A percentile compares a stretch with the other conserved stretches of the same genome.
phyloP scores from a whole-genome alignment of 1,284 basidiomycete species.

The Fistulina hepatica region DNA sequence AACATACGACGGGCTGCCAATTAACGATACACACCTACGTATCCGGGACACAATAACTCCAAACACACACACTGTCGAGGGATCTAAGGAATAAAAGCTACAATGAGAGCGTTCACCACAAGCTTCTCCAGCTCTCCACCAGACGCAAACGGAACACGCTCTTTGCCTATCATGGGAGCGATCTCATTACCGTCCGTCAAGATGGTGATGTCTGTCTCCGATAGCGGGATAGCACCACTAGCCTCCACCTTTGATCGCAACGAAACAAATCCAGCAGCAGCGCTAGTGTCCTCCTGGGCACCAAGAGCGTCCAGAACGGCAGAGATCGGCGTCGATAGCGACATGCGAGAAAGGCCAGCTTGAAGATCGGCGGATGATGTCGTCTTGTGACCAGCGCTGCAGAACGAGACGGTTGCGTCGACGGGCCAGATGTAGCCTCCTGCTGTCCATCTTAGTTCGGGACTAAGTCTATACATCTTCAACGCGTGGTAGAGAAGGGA shows the following conservation, averaged over 20 bases:
- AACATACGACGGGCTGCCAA: too few species aligned
- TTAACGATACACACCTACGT: too few species aligned
- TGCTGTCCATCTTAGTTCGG: slow-evolving; percentile 68
- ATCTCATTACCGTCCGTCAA: slow-evolving; percentile 43
- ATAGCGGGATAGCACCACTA: slow-evolving; percentile 54
- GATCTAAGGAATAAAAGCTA: slow-evolving; percentile 52
- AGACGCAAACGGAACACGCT: slow-evolving; percentile 58
- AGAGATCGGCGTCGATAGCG: slow-evolving; percentile 22
- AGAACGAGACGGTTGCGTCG: slow-evolving; percentile 55
- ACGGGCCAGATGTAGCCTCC: slow-evolving; percentile 73
- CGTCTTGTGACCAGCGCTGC: slow-evolving; percentile 33
- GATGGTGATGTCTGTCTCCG: slow-evolving; percentile 51
- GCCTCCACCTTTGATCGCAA: slow-evolving; percentile 48
- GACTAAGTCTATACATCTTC: slow-evolving; percentile 61
- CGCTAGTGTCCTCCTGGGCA: slow-evolving; percentile 23
- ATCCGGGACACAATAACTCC: too few species aligned
- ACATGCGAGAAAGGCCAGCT: slow-evolving; percentile 21
- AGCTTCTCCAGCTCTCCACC: slow-evolving; percentile 58
- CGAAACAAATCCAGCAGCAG: slow-evolving; percentile 35
- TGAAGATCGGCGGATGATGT: slow-evolving; percentile 14
- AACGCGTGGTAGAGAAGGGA: slow-evolving; percentile 63
- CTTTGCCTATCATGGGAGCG: slow-evolving; percentile 41
- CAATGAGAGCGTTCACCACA: slow-evolving; percentile 60
- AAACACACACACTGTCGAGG: too few species aligned
- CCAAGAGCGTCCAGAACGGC: slow-evolving; percentile 37